These are phyloP conservation scores for Fonsecaea nubica DNA, from an alignment of 2,329 filamentous ascomycete species.

Conservation along the genomic window DNA sequence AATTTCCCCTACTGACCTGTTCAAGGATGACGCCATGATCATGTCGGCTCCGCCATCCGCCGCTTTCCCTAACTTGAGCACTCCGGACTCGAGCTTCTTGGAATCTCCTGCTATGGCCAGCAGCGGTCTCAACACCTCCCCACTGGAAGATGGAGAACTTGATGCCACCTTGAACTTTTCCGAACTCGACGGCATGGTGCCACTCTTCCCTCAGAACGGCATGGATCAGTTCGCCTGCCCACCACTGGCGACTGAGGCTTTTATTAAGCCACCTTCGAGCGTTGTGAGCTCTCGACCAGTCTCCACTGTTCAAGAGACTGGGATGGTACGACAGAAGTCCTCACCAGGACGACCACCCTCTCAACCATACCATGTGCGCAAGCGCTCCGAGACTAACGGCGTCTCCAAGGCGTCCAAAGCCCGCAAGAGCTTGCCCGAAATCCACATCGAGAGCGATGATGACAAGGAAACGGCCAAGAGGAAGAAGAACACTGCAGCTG, in stretches of 20 bases:
- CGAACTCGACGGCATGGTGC: conserved; percentile 35
- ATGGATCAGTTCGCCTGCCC: conserved; percentile 41
- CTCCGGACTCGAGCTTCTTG: conserved; percentile 65
- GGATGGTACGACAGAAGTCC: conserved; percentile 42
- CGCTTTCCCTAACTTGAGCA: conserved; percentile 78
- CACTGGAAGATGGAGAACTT: conserved; percentile 39
- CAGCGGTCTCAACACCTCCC: conserved; percentile 40
- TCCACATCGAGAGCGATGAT: conserved; percentile 70
- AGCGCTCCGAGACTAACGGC: conserved; percentile 71
- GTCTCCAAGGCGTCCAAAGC: conserved; percentile 68
- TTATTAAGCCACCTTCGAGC: conserved; percentile 26
- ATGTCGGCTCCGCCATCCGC: conserved; percentile 76
- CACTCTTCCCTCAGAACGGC: conserved; percentile 38
- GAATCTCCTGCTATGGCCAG: conserved; percentile 61
- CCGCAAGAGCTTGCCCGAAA: conserved; percentile 78
- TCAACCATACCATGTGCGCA: conserved; percentile 52
- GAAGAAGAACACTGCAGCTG: conserved; percentile 85
- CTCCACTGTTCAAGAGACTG: conserved; percentile 23
- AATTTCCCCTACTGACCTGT: conserved; percentile 78
- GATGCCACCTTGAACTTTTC: conserved; percentile 37
- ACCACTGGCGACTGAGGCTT: conserved; percentile 40
- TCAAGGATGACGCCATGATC: conserved; percentile 61
- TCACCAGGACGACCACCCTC: conserved; percentile 49
- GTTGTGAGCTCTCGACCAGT: conserved; percentile 23
- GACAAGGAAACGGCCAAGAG: conserved; percentile 85